A percentile compares a stretch with the other conserved stretches of the same genome.
Conservation (phyloP, 345 rosid genomes). For the Brassica nigra region DNA sequence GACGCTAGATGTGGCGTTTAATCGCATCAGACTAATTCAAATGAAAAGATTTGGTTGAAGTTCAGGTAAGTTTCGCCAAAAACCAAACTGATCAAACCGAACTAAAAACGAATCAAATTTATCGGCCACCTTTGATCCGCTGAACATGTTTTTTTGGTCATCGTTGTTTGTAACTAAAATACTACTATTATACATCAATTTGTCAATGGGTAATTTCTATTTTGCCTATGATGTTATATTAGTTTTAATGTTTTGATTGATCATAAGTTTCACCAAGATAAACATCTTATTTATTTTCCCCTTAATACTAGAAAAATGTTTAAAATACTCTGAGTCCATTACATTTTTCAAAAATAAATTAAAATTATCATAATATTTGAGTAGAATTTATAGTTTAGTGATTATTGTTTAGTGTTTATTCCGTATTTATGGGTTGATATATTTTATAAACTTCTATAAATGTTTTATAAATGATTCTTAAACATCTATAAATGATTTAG, state of each 20-base stretch:
- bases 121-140: not conserved
- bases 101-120: not conserved
- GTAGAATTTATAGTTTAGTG: too few relatives aligned
- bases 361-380: too few relatives aligned
- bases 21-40: not conserved
- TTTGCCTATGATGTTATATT: not conserved
- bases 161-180: not conserved
- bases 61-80: constrained; percentile 1
- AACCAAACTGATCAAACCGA: not conserved
- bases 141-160: not conserved
- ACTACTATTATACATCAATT: not conserved
- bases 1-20: not conserved
- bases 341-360: too few relatives aligned
- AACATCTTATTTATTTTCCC: not conserved
- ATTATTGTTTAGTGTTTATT: too few relatives aligned
- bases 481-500: too few relatives aligned
- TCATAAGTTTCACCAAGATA: not conserved
- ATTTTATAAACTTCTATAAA: too few relatives aligned
- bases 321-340: too few relatives aligned
- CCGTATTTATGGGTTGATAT: too few relatives aligned
- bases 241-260: not conserved
- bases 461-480: too few relatives aligned
- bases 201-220: not conserved
- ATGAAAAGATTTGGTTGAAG: not conserved
- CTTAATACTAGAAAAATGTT: not conserved